Evolutionary conservation across 2,329 filamentous ascomycete genomes (phyloP).

Genomic region (Diaporthe australafricana): DNA sequence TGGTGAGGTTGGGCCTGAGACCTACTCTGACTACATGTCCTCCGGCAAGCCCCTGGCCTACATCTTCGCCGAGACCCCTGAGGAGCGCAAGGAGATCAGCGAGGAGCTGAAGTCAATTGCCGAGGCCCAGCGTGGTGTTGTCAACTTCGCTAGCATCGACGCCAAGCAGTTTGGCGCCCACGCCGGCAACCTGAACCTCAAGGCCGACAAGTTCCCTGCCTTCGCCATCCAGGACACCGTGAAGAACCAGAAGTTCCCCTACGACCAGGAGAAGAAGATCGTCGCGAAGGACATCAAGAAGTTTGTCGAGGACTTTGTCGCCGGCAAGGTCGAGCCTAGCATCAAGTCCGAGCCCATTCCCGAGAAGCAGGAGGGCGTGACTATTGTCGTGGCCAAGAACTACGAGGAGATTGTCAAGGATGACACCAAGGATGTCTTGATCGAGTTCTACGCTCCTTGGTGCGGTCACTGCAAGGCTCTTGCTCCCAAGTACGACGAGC

Average conservation of each 20-base stretch:
- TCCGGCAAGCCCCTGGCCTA: slow-evolving; percentile 94
- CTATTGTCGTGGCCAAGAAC: slow-evolving; percentile 90
- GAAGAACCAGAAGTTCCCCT: slow-evolving; percentile 98
- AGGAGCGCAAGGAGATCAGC: slow-evolving; percentile 86
- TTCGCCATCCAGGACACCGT: slow-evolving; percentile 96
- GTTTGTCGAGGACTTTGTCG: slow-evolving; percentile 87
- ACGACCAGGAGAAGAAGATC: slow-evolving; percentile 84
- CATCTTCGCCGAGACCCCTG: slow-evolving; percentile 92
- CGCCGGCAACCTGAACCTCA: slow-evolving; percentile 96
- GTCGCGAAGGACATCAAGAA: slow-evolving; percentile 76
- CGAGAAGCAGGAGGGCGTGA: slow-evolving; percentile 92
- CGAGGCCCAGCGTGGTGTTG: slow-evolving; percentile 89
- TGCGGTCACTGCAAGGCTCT: slow-evolving; percentile 99
- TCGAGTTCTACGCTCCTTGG: slow-evolving; percentile 99
- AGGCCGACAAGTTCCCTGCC: slow-evolving; percentile 92
- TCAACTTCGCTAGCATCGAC: slow-evolving; percentile 99
- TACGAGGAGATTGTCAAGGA: slow-evolving; percentile 94
- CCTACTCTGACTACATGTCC: slow-evolving; percentile 94
- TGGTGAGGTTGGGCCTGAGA: slow-evolving; percentile 96
- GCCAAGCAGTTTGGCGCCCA: slow-evolving; percentile 94
- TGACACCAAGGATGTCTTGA: slow-evolving; percentile 93
- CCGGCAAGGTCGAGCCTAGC: slow-evolving; percentile 92
- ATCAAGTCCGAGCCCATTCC: slow-evolving; percentile 99
- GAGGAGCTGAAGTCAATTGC: slow-evolving; percentile 86
- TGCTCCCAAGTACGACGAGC: slow-evolving; percentile 95